Evolutionary conservation across 495 filamentous ascomycete genomes (phyloP), one percentile per base, ranked within the genome.

Genomic region (Evernia prunastri): DNA sequence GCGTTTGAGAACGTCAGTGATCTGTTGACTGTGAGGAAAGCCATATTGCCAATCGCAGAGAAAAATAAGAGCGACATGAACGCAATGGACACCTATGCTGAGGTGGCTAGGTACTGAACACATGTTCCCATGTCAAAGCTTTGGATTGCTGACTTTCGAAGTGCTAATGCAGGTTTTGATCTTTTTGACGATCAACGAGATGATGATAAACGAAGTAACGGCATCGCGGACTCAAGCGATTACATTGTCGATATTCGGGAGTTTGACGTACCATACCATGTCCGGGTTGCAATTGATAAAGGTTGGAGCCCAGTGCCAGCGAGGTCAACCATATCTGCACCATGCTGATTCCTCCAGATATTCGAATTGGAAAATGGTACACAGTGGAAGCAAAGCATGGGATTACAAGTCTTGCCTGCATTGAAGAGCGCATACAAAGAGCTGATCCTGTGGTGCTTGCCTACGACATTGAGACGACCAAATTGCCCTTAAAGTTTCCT

Each of bases 241-340:
- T 95, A 88, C 76, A 90, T 99, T 80, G 84, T 96, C 79, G 94
- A 99, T 85, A 96, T 97, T 75, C 86, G 94, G 80, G 94, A 99
- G 79, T 99, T 92, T 74, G 94, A 99, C 78, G 94, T 99, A 70
- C 94, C 92, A 69, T 99, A 99, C 78, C 94, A 99, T 82, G 93
- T 99, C 70, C 86, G 94, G 81, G 93, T 97, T 76, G 89, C 92
- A 72, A 97, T 99, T 78, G 94, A 98, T 75, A 85, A 91, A 81
- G 85, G 90, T 91, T 73, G 56, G 84, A 73, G 33, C 62, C 4
- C 10, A 43, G 56, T 27, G 60, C 4, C 10, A 43, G 56, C 23
- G 60, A 4, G 17, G 11, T 27, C 7, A 20, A 4, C 20, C 13
- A 6, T 12, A 36, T 33, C 23, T 25, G 17, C 31, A 23, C 27